phyloP scores from a whole-genome alignment of 306 rosid species.

The Crotalaria pallida region DNA sequence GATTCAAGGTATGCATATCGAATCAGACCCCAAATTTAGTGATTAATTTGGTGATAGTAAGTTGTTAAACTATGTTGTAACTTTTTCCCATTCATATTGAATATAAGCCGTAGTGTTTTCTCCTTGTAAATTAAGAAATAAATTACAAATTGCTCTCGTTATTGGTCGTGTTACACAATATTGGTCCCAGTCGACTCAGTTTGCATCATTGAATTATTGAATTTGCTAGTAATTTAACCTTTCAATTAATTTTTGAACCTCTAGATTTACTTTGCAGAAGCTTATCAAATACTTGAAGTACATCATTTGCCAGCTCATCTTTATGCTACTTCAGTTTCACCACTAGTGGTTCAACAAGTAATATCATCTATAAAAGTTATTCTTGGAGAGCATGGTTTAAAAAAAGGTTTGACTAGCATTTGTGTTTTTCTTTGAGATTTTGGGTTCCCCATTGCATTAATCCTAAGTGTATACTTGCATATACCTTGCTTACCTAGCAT shows the following conservation, averaged over 20 bases:
- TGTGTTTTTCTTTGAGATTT: neutral
- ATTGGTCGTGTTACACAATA: neutral
- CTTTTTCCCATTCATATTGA: neutral
- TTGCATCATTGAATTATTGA: neutral
- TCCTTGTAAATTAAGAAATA: neutral
- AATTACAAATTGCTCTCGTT: neutral
- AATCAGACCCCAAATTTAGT: neutral
- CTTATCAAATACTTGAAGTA: conserved; percentile 62
- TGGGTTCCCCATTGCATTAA: neutral
- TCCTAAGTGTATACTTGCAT: neutral
- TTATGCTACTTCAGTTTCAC: conserved; percentile 79
- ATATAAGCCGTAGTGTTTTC: neutral
- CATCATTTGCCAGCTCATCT: conserved; percentile 80
- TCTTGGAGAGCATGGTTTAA: conserved; percentile 85
- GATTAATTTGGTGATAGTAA: neutral
- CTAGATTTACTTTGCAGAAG: conserved; percentile 32
- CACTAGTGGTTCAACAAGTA: conserved; percentile 78
- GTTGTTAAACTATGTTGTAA: neutral
- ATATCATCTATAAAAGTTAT: conserved; percentile 64
- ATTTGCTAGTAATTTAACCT: neutral
- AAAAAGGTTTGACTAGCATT: conserved; percentile 45
- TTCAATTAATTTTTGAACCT: neutral
- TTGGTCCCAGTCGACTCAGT: neutral
- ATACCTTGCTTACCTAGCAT: neutral
- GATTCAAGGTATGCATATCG: conserved; percentile 53